Evolutionary conservation across 202 grass and related monocot species (phyloP).

Genomic region (Hordeum pubiflorum): DNA sequence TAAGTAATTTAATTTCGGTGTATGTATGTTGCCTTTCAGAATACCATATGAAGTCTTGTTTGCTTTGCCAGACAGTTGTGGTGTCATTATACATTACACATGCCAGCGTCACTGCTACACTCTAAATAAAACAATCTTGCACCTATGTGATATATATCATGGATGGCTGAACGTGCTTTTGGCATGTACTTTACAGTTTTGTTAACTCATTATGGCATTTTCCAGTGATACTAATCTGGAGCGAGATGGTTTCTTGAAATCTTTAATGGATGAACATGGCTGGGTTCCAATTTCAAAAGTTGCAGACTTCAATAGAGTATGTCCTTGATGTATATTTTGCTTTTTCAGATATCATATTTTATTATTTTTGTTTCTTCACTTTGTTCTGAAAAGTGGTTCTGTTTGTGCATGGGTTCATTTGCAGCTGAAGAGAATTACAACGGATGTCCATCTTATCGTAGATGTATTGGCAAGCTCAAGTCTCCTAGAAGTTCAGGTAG

Average conservation of each 20-base stretch:
- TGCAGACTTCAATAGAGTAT: conserved; percentile 94
- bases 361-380: not conserved
- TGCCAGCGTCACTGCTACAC: not conserved
- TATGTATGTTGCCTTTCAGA: not conserved
- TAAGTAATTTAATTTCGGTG: not conserved
- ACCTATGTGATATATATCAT: not conserved
- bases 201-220: conserved; percentile 17
- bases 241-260: conserved; percentile 65
- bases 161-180: not conserved
- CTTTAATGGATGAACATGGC: conserved; percentile 91
- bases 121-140: not conserved
- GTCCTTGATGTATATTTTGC: conserved; percentile 23
- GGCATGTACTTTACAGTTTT: not conserved
- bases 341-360: not conserved
- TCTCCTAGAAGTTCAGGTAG: conserved; percentile 79
- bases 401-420: conserved; percentile 26
- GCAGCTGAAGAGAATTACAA: conserved; percentile 85
- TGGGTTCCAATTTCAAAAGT: conserved; percentile 81
- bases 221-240: conserved; percentile 77
- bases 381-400: conserved; percentile 19
- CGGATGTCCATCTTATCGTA: conserved; percentile 57
- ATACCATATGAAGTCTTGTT: not conserved
- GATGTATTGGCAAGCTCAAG: conserved; percentile 67
- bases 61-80: not conserved
- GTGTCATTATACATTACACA: not conserved